A percentile compares a stretch with the other conserved stretches of the same genome.
Conservation (phyloP, 129 eudicot genomes). For the Tagetes patula region DNA sequence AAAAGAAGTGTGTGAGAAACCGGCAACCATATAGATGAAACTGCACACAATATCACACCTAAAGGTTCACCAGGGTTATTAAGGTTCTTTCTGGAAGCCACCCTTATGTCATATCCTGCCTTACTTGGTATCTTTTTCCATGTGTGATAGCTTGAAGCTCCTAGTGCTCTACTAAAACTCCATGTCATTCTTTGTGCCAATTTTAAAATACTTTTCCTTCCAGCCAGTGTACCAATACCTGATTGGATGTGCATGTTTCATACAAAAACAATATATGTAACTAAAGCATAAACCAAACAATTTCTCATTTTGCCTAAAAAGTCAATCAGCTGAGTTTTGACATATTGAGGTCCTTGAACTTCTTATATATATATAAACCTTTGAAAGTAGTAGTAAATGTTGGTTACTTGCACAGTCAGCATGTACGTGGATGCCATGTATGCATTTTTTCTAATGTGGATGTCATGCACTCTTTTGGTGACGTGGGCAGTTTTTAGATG, state of each 20-base stretch:
- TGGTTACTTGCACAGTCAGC: not conserved
- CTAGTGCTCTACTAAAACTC: constrained; percentile 76
- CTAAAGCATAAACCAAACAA: not conserved
- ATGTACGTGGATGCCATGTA: not conserved
- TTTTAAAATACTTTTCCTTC: constrained; percentile 81
- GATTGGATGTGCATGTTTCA: constrained; percentile 11
- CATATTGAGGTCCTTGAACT: not conserved
- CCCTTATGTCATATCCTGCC: constrained; percentile 81
- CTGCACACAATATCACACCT: constrained; percentile 85
- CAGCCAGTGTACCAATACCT: constrained; percentile 85
- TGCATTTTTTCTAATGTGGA: not conserved
- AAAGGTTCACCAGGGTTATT: constrained; percentile 86
- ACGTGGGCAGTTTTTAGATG: not conserved
- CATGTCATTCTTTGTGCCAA: constrained; percentile 88
- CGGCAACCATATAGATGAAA: constrained; percentile 85
- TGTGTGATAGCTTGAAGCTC: constrained; percentile 71
- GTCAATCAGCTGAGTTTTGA: not conserved
- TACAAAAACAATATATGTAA: not conserved
- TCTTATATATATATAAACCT: not conserved
- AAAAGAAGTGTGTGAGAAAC: constrained; percentile 63
- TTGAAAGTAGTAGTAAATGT: not conserved
- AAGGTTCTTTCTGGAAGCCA: constrained; percentile 79
- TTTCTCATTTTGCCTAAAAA: not conserved
- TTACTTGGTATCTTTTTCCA: constrained; percentile 73
- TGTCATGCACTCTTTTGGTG: not conserved